Percentiles rank a stretch among this genome's conserved stretches.
Conservation (phyloP, 2,329 filamentous ascomycete genomes). For the Exophiala mesophila region DNA sequence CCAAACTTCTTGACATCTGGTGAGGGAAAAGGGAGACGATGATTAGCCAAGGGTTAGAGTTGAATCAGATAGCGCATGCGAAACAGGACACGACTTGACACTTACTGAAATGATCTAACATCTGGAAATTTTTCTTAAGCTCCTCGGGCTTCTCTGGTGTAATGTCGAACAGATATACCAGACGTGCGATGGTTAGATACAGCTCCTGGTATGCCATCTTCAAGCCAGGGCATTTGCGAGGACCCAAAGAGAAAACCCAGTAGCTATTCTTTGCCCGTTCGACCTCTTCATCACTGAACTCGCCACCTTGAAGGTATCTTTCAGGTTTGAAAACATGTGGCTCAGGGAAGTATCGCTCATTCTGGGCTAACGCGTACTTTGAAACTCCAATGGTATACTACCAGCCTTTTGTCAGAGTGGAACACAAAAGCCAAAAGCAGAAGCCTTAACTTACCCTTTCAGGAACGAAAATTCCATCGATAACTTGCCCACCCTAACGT, state of each 20-base stretch:
- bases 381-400: too few species aligned
- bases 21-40: background rate
- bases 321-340: background rate
- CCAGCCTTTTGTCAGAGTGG: conserved; percentile 6
- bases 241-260: conserved; percentile 32
- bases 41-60: background rate
- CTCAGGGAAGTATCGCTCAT: background rate
- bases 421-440: too few species aligned
- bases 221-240: conserved; percentile 31
- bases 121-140: background rate
- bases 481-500: too few species aligned
- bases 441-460: too few species aligned
- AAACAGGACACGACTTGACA: too few species aligned
- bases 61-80: too few species aligned
- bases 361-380: background rate
- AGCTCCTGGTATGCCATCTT: conserved; percentile 31
- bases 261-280: conserved; percentile 26
- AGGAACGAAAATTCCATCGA: too few species aligned
- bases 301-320: background rate
- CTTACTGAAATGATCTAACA: background rate
- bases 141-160: background rate
- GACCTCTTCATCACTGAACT: conserved; percentile 9
- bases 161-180: conserved; percentile 18
- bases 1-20: background rate
- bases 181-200: conserved; percentile 10